Conservation (phyloP, 495 filamentous ascomycete species). For the Mycothermus thermophilus region DNA sequence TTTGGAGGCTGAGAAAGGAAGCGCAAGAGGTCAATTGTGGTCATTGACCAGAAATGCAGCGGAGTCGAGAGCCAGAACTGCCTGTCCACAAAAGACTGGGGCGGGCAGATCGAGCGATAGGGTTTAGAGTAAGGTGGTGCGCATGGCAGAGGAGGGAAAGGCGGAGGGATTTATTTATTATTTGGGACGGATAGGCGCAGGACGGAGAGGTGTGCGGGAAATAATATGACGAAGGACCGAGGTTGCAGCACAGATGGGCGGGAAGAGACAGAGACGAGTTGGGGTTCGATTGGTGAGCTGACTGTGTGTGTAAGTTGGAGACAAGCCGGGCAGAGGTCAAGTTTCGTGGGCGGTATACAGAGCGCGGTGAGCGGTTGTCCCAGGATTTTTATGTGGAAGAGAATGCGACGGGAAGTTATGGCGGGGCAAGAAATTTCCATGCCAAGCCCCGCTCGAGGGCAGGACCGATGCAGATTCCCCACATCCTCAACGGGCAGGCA, state of each 20-base stretch:
- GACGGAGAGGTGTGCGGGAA: too few relatives aligned
- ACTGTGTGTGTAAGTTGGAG: too few relatives aligned
- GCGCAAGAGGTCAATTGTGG: constrained; percentile 78
- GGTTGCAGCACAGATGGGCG: too few relatives aligned
- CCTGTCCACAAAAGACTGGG: not conserved
- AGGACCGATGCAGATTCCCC: not conserved
- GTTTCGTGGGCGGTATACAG: too few relatives aligned
- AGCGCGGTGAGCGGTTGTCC: not conserved
- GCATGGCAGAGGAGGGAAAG: constrained; percentile 3
- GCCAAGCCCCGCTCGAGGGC: not conserved
- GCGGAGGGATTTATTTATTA: too few relatives aligned
- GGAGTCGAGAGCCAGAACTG: not conserved
- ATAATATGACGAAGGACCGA: too few relatives aligned
- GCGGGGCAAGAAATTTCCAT: constrained; percentile 2
- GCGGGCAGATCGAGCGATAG: not conserved
- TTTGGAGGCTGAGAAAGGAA: constrained; percentile 94
- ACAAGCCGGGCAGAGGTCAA: too few relatives aligned
- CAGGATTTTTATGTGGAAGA: not conserved
- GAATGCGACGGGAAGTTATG: not conserved
- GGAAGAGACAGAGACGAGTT: too few relatives aligned
- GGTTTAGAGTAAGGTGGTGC: not conserved
- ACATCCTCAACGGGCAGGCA: too few relatives aligned
- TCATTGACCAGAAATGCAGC: constrained; percentile 43
- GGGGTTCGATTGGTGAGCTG: too few relatives aligned
- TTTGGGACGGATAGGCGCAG: too few relatives aligned